Percentiles rank a stretch among this genome's conserved stretches.
Evolutionary conservation across 257 asterid species (phyloP).

Genomic region (Solanum chaucha): DNA sequence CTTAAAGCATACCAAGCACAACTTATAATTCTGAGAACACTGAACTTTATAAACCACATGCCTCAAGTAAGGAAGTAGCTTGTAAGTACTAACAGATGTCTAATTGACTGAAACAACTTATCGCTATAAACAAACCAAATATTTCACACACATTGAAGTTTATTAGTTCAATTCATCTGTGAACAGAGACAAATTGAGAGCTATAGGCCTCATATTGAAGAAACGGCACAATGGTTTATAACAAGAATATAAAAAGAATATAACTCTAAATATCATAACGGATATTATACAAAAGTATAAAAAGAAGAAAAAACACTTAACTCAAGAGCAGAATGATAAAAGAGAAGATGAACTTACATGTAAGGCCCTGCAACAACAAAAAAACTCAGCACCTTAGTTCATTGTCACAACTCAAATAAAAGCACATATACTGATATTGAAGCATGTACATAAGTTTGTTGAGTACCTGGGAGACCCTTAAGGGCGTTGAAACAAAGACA

Average conservation of each 20-base stretch:
- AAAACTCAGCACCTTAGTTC: neutral
- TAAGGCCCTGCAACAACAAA: conserved; percentile 69
- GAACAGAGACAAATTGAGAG: neutral
- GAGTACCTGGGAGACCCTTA: conserved; percentile 87
- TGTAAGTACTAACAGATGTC: neutral
- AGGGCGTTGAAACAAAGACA: conserved; percentile 96
- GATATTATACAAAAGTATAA: neutral
- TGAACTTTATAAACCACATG: neutral
- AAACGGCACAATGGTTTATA: neutral
- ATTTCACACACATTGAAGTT: neutral
- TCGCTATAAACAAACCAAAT: neutral
- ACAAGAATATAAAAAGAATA: no score
- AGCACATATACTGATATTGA: neutral
- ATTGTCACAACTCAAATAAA: conserved; percentile 1
- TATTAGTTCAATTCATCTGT: neutral
- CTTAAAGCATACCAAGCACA: neutral
- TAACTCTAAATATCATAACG: neutral
- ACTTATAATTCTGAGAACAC: neutral
- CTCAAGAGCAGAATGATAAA: conserved; percentile 10
- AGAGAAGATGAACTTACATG: conserved; percentile 55
- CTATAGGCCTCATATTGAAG: neutral
- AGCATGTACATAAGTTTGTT: neutral
- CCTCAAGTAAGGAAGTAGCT: neutral
- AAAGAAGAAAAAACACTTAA: conserved; percentile 2
- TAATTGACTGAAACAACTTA: neutral